A percentile compares a stretch with the other conserved stretches of the same genome.
Conservation (phyloP, 345 rosid genomes). For the Pistacia integerrima region DNA sequence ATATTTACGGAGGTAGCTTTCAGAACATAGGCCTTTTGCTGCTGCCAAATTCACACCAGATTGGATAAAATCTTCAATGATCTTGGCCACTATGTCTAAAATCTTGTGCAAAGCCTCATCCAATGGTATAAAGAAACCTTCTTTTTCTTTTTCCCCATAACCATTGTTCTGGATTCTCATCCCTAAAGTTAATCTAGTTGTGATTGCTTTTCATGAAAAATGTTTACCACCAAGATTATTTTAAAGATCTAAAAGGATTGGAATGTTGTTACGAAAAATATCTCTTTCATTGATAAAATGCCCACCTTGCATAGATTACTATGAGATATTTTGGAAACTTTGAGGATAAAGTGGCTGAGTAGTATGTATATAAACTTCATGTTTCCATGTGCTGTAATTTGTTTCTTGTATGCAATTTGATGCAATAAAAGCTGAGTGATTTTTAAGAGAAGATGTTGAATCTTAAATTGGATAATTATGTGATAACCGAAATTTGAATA, state of each 20-base stretch:
- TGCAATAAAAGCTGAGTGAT: neutral
- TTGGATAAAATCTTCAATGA: neutral
- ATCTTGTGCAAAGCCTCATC: constrained; percentile 1
- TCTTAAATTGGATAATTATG: neutral
- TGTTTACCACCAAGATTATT: neutral
- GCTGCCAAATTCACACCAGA: neutral
- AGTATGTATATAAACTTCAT: neutral
- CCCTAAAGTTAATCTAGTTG: neutral
- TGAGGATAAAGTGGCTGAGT: neutral
- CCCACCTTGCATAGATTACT: neutral
- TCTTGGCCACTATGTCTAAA: neutral
- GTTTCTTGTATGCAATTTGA: neutral
- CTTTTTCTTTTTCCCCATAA: neutral
- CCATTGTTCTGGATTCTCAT: neutral
- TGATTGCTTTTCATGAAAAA: neutral
- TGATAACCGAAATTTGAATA: neutral
- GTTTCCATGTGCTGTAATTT: neutral
- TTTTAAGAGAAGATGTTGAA: neutral
- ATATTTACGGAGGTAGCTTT: neutral
- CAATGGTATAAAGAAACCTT: neutral
- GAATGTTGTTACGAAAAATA: neutral
- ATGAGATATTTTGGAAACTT: constrained; percentile 1
- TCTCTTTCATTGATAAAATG: neutral
- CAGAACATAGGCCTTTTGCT: constrained; percentile 2
- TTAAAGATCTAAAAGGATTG: neutral